Base-by-base conservation (phyloP, 495 filamentous ascomycete genomes). In the Talaromyces thailandensis region DNA sequence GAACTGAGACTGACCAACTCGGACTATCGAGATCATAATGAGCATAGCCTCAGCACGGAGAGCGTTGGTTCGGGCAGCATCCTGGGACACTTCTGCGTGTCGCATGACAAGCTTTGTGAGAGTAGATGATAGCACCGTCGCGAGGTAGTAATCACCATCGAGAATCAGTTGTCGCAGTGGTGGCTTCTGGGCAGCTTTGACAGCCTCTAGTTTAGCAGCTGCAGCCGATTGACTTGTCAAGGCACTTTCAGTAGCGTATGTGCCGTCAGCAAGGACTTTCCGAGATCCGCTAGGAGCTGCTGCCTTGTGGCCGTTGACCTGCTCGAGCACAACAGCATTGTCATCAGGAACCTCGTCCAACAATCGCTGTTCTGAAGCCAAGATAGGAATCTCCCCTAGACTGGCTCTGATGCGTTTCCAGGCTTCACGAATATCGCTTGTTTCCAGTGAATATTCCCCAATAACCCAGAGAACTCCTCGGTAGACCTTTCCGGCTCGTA, bases 71-170 rank as follows among this genome's bases (percentile, higher is more conserved):
- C 95, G 88, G 31, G 90, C 88, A 26, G 77, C 74, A 66, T 98
- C 94, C 24, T 89, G 80, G 18, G 93, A 96, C 63, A 97, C 92
- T 73, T 98, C 93, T 4, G 92, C 89, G 71, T 99, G 93, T 43
- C 95, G 90, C 92, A 99, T 98, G 62, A 98, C 95, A 55, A 99
- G 81, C 73, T 99, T 99, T 8, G 94, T 97, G 62, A 99, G 83
- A 2, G 95, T 96, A 7, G 92, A 91, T 0, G 94, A 90, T 29
- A 99, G 87, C 14, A 98, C 94, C 7, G 94, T 89, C 18, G 92
- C 88, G n/a, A 99, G 81, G 70, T 96, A 99, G 76, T 93, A 98
- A 70, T 99, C 95, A 45, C 95, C 94, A 70, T 99, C 95, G 21
- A 99, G 81, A 57, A 99, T 96, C 50, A 99, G 84, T 65, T 96